Conservation (phyloP, 2,329 filamentous ascomycete genomes). For the Alternaria gaisen region DNA sequence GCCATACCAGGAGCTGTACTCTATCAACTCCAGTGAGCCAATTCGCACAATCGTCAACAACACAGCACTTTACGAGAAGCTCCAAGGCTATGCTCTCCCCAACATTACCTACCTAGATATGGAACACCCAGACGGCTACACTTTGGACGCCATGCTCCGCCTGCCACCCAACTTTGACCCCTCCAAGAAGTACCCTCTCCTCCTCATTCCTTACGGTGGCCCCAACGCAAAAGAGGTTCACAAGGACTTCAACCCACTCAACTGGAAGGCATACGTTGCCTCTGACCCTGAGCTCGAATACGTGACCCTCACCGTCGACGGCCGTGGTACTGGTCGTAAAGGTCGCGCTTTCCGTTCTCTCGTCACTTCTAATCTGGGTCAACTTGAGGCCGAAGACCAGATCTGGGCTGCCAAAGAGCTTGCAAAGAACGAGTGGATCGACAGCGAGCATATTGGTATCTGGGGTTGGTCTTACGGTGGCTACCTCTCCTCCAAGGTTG, state of each 20-base stretch:
- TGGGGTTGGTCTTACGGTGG: constrained; percentile 76
- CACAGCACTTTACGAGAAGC: constrained; percentile 62
- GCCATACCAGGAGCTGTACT: constrained; percentile 73
- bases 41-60: constrained; percentile 69
- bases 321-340: constrained; percentile 71
- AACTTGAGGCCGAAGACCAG: constrained; percentile 71
- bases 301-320: constrained; percentile 73
- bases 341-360: constrained; percentile 69
- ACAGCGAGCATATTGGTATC: constrained; percentile 68
- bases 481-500: constrained; percentile 71
- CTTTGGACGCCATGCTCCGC: constrained; percentile 70
- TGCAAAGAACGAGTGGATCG: constrained; percentile 63
- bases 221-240: constrained; percentile 69
- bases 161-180: constrained; percentile 72
- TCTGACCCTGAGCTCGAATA: constrained; percentile 74
- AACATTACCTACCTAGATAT: constrained; percentile 72
- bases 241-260: constrained; percentile 64
- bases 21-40: constrained; percentile 63
- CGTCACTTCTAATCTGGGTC: constrained; percentile 68
- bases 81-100: constrained; percentile 69
- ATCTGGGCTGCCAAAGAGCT: constrained; percentile 71
- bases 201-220: constrained; percentile 74
- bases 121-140: constrained; percentile 67
- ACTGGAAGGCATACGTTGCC: constrained; percentile 70
- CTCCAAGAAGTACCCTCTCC: constrained; percentile 69